phyloP scores from a whole-genome alignment of 139 green algal genomes.

The Picochlorum sp. region DNA sequence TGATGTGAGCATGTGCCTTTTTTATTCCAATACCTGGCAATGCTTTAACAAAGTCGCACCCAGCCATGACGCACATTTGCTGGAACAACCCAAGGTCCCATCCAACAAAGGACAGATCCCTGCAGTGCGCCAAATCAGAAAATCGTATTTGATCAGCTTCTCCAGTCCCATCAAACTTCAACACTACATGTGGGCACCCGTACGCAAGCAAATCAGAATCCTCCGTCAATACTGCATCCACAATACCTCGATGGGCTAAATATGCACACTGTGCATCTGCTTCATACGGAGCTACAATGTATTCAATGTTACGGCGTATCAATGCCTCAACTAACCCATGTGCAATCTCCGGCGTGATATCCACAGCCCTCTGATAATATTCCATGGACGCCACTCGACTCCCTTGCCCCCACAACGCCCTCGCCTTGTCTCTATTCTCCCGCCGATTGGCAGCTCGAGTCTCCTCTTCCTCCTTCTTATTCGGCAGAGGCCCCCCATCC shows the following conservation, averaged over 20 bases:
- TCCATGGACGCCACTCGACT: constrained; percentile 74
- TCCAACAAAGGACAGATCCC: constrained; percentile 48
- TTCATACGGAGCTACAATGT: constrained; percentile 93
- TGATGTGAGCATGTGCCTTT: constrained; percentile 75
- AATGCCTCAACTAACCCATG: constrained; percentile 62
- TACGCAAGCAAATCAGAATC: constrained; percentile 95
- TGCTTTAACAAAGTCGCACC: constrained; percentile 89
- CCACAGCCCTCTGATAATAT: constrained; percentile 75
- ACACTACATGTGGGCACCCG: constrained; percentile 80
- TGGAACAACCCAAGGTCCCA: constrained; percentile 85
- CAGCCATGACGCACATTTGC: constrained; percentile 91
- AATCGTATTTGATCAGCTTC: constrained; percentile 63
- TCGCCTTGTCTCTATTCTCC: constrained; percentile 9
- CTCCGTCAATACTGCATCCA: constrained; percentile 88
- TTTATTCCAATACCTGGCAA: constrained; percentile 82
- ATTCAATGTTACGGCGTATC: constrained; percentile 51
- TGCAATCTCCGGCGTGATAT: constrained; percentile 79
- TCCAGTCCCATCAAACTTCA: constrained; percentile 87
- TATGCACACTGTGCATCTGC: constrained; percentile 94
- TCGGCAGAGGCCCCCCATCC: constrained; percentile 83
- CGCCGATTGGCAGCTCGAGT: constrained; percentile 45
- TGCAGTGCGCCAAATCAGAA: constrained; percentile 44
- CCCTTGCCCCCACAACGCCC: constrained; percentile 42
- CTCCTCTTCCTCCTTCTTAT: constrained; percentile 80
- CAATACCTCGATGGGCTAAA: constrained; percentile 59